Percentiles rank a stretch among this genome's conserved stretches.
Conservation (phyloP, 306 rosid genomes). For the Cicer arietinum region DNA sequence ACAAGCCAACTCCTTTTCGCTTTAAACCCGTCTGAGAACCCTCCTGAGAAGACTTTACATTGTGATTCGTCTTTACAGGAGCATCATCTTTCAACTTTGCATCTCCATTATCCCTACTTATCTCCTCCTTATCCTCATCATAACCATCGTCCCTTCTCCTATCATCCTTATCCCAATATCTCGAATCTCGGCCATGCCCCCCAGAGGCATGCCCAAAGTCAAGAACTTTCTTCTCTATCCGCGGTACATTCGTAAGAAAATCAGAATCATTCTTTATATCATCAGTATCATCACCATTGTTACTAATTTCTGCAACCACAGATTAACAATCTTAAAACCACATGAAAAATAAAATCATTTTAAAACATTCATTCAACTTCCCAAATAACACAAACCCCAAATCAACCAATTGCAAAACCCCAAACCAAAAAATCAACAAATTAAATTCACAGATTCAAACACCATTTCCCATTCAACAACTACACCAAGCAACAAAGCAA, state of each 20-base stretch:
- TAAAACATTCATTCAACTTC: conserved; percentile 18
- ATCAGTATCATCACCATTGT: conserved; percentile 56
- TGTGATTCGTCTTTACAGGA: conserved; percentile 43
- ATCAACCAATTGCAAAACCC: conserved; percentile 24
- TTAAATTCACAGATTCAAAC: conserved; percentile 36
- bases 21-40: conserved; percentile 48
- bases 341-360: conserved; percentile 30
- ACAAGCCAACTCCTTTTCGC: conserved; percentile 71
- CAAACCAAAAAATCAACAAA: neutral
- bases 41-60: conserved; percentile 49
- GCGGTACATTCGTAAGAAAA: conserved; percentile 84
- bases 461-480: conserved; percentile 40
- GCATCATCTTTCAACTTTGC: conserved; percentile 46
- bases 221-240: conserved; percentile 69
- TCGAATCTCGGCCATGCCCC: conserved; percentile 85
- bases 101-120: conserved; percentile 42
- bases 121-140: conserved; percentile 66
- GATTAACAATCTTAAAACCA: conserved; percentile 32
- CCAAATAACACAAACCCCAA: conserved; percentile 33
- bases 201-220: conserved; percentile 76
- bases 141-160: conserved; percentile 93
- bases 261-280: conserved; percentile 69
- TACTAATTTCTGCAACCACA: conserved; percentile 61
- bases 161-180: conserved; percentile 98
- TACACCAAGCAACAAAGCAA: conserved; percentile 37